Conservation (phyloP, 1,284 basidiomycete genomes). For the Coniophora puteana region DNA sequence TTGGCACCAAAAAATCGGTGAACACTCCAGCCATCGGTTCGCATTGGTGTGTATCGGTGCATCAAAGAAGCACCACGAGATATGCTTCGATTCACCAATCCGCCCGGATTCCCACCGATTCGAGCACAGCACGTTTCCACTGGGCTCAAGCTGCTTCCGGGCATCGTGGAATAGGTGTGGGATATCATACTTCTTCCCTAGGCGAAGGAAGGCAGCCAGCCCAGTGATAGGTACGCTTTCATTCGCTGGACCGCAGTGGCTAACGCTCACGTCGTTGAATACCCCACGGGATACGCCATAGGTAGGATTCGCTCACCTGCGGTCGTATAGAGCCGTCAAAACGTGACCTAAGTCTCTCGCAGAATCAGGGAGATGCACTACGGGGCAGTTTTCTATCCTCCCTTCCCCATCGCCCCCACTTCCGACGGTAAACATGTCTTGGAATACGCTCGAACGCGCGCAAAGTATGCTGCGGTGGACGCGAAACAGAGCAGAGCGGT, state of each 20-base stretch:
- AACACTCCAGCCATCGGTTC: too few species aligned
- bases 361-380: constrained; percentile 18
- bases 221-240: constrained; percentile 19
- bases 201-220: constrained; percentile 19
- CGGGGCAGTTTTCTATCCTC: constrained; percentile 21
- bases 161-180: constrained; percentile 22
- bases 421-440: constrained; percentile 17
- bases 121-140: too few species aligned
- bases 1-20: too few species aligned
- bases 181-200: constrained; percentile 24
- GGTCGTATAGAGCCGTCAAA: constrained; percentile 20
- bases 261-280: too few species aligned
- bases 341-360: constrained; percentile 23
- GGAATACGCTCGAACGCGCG: constrained; percentile 20
- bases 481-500: constrained; percentile 18
- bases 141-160: too few species aligned
- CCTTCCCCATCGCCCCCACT: constrained; percentile 10
- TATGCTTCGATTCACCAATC: too few species aligned
- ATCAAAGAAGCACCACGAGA: too few species aligned
- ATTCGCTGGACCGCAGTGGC: too few species aligned
- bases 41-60: too few species aligned
- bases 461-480: constrained; percentile 21
- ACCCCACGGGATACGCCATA: constrained; percentile 12
- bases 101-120: too few species aligned
- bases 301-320: constrained; percentile 18